Evolutionary conservation across 129 eudicot genomes (phyloP).

Genomic region (Pittosporum tobira): DNA sequence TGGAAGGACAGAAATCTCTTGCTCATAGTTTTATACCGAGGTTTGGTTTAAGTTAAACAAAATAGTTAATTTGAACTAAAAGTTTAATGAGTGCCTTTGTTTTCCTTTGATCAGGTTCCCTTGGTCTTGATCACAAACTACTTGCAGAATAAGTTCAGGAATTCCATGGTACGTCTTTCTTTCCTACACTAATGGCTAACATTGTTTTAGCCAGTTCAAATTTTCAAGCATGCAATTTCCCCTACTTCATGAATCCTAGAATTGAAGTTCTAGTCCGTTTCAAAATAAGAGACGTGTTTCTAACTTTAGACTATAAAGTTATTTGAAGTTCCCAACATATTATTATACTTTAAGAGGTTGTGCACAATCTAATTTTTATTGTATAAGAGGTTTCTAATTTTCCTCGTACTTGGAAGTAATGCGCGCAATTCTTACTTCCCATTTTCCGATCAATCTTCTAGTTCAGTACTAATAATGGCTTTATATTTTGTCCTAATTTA

Average conservation of each 20-base stretch:
- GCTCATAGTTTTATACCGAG: background rate
- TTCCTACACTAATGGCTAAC: background rate
- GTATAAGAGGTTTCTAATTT: too few relatives aligned
- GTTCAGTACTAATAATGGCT: background rate
- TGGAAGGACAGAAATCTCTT: background rate
- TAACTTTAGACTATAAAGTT: too few relatives aligned
- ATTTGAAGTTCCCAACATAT: too few relatives aligned
- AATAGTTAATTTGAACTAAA: background rate
- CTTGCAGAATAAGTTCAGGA: constrained; percentile 70
- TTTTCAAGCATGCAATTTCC: background rate
- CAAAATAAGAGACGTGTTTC: too few relatives aligned
- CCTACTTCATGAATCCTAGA: background rate
- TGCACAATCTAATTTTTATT: too few relatives aligned
- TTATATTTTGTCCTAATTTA: background rate
- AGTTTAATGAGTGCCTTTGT: background rate
- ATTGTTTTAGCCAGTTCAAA: background rate
- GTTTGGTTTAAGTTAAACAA: background rate
- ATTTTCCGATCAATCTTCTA: too few relatives aligned
- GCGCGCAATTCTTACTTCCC: too few relatives aligned
- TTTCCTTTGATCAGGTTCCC: constrained; percentile 59
- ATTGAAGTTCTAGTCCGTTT: background rate
- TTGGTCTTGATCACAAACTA: constrained; percentile 70
- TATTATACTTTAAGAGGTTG: too few relatives aligned
- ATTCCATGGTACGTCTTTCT: constrained; percentile 63
- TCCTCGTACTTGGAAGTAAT: too few relatives aligned